Percentiles rank a stretch among this genome's conserved stretches.
Evolutionary conservation across 148 eudicot genomes (phyloP).

Genomic region (Hydrangea macrophylla): DNA sequence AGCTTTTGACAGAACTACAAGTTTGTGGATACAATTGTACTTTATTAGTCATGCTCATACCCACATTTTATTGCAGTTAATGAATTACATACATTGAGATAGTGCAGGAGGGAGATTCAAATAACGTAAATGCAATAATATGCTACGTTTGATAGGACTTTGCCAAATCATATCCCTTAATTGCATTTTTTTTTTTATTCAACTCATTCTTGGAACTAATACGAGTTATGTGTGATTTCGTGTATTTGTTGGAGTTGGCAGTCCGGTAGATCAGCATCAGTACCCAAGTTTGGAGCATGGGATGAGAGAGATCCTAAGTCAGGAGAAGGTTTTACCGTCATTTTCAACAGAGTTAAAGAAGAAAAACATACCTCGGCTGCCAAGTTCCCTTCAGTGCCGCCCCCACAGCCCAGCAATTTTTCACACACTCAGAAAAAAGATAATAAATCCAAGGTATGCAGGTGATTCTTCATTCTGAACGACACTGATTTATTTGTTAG

Average conservation of each 20-base stretch:
- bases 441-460: constrained; percentile 18
- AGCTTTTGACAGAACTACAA: too few relatives aligned
- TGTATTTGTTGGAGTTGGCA: not conserved
- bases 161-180: too few relatives aligned
- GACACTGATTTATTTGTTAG: not conserved
- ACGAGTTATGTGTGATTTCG: not conserved
- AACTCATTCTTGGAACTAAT: not conserved
- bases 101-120: not conserved
- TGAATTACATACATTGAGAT: not conserved
- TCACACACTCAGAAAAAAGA: constrained; percentile 15
- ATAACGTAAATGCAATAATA: not conserved
- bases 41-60: not conserved
- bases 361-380: constrained; percentile 42
- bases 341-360: constrained; percentile 46
- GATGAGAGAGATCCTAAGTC: constrained; percentile 35
- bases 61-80: not conserved
- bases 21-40: too few relatives aligned
- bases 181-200: too few relatives aligned
- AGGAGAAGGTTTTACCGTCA: constrained; percentile 45
- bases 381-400: constrained; percentile 26
- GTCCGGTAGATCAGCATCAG: constrained; percentile 33
- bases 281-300: constrained; percentile 54
- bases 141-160: too few relatives aligned
- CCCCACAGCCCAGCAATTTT: constrained; percentile 13
- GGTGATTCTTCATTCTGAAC: not conserved